Percentiles rank a stretch among this genome's conserved stretches.
Conservation (phyloP, 805 yeast genomes). For the Kazachstania taianensis region DNA sequence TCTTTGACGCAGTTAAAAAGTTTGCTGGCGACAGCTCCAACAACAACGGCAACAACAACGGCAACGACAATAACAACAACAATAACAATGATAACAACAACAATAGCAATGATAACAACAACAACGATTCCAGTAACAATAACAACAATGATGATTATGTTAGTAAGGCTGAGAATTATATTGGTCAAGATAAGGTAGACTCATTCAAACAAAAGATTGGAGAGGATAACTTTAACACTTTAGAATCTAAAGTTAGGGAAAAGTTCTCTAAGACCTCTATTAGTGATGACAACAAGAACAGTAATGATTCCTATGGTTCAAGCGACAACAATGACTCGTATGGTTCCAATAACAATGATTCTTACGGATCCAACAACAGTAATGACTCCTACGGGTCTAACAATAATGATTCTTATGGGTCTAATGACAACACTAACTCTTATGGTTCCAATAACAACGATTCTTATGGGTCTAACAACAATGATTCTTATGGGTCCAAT, state of each 20-base stretch:
- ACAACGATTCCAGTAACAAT: conserved; percentile 2
- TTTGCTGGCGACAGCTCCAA: conserved; percentile 16
- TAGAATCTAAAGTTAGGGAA: conserved; percentile 22
- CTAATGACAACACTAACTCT: conserved; percentile 10
- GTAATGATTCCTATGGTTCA: conserved; percentile 20
- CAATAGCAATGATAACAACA: conserved; percentile 11
- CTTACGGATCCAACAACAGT: conserved; percentile 17
- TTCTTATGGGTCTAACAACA: background rate
- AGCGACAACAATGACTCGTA: conserved; percentile 25
- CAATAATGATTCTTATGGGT: conserved; percentile 19
- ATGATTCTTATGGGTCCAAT: conserved; percentile 15
- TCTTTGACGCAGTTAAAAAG: conserved; percentile 35
- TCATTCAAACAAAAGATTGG: conserved; percentile 26
- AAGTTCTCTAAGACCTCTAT: conserved; percentile 22
- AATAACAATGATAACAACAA: conserved; percentile 21
- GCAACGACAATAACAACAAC: conserved; percentile 7
- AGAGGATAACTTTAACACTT: conserved; percentile 23
- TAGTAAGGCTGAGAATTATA: conserved; percentile 21
- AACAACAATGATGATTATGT: conserved; percentile 22
- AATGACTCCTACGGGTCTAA: conserved; percentile 13
- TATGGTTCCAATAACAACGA: conserved; percentile 11
- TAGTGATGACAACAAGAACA: conserved; percentile 14
- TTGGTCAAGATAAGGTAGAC: conserved; percentile 26
- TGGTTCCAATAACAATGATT: conserved; percentile 15
- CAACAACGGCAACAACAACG: conserved; percentile 8